Percentiles rank a stretch among this genome's conserved stretches.
phyloP scores from a whole-genome alignment of 1,284 basidiomycete genomes.

The Ceratobasidium sp. region DNA sequence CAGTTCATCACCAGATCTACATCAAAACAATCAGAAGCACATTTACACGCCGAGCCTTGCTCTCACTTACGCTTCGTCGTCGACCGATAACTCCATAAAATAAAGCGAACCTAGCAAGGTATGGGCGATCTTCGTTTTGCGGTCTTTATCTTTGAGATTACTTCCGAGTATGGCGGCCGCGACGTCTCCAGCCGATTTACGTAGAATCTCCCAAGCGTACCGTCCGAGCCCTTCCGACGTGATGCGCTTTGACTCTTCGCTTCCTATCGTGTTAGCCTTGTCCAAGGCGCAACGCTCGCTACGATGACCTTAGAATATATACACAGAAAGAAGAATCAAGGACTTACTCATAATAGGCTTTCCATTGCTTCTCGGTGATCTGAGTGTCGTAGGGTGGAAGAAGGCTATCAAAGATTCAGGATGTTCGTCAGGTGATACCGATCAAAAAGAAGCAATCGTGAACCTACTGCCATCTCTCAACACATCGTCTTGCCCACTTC shows the following conservation, averaged over 20 bases:
- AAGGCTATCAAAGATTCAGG: background rate
- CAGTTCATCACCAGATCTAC: background rate
- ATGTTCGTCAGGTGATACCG: too few species aligned
- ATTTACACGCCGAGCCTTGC: too few species aligned
- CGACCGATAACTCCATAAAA: background rate
- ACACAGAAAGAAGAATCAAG: too few species aligned
- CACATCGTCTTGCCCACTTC: constrained; percentile 1
- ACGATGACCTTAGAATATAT: background rate
- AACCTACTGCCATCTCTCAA: too few species aligned
- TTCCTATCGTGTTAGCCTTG: background rate
- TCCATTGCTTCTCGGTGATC: constrained; percentile 9
- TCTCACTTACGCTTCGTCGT: constrained; percentile 10
- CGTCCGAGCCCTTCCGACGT: background rate
- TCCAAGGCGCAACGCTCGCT: background rate
- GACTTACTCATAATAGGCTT: constrained; percentile 13
- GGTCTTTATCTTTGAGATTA: constrained; percentile 6
- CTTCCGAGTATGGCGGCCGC: background rate
- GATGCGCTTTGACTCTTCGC: background rate
- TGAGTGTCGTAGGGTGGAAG: background rate
- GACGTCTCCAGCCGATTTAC: background rate
- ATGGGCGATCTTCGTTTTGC: background rate
- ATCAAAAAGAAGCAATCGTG: too few species aligned
- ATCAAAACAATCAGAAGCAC: background rate
- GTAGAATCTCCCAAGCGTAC: constrained; percentile 18
- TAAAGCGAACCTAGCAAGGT: constrained; percentile 15